A percentile compares a stretch with the other conserved stretches of the same genome.
phyloP scores from a whole-genome alignment of 2,329 filamentous ascomycete genomes.

The Sclerotiophoma versabilis region DNA sequence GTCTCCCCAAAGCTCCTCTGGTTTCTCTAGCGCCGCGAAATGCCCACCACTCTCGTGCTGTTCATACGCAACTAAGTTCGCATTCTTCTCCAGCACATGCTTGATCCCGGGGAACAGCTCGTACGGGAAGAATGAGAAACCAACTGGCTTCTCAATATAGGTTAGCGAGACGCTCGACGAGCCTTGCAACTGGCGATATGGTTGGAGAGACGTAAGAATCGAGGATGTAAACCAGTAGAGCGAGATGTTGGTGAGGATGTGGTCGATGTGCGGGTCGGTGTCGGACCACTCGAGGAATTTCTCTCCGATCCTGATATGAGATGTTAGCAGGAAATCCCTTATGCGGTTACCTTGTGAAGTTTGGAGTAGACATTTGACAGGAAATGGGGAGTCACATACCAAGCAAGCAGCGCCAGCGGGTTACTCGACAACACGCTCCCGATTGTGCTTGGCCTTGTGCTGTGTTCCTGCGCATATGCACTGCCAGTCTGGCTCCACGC shows the following conservation, averaged over 20 bases:
- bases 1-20: constrained; percentile 53
- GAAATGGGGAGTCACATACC: constrained; percentile 41
- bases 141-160: constrained; percentile 49
- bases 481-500: constrained; percentile 53
- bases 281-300: constrained; percentile 66
- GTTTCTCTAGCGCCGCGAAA: constrained; percentile 60
- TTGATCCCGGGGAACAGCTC: constrained; percentile 52
- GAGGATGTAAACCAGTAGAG: constrained; percentile 64
- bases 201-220: constrained; percentile 58
- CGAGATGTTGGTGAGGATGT: constrained; percentile 60
- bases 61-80: constrained; percentile 49
- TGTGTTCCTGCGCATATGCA: constrained; percentile 63
- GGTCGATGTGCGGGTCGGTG: constrained; percentile 45
- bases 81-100: constrained; percentile 47
- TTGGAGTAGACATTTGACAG: background rate
- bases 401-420: constrained; percentile 65
- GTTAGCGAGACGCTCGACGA: background rate
- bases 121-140: constrained; percentile 55
- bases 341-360: too few relatives aligned
- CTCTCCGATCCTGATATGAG: constrained; percentile 62
- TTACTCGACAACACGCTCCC: constrained; percentile 63
- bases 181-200: constrained; percentile 51
- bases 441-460: constrained; percentile 63
- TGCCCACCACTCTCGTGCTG: constrained; percentile 60
- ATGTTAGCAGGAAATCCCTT: too few relatives aligned